A percentile compares a stretch with the other conserved stretches of the same genome.
These are phyloP conservation scores for Umbellularia californica DNA, from an alignment of 164 flowering plant species.

Conservation along the genomic window DNA sequence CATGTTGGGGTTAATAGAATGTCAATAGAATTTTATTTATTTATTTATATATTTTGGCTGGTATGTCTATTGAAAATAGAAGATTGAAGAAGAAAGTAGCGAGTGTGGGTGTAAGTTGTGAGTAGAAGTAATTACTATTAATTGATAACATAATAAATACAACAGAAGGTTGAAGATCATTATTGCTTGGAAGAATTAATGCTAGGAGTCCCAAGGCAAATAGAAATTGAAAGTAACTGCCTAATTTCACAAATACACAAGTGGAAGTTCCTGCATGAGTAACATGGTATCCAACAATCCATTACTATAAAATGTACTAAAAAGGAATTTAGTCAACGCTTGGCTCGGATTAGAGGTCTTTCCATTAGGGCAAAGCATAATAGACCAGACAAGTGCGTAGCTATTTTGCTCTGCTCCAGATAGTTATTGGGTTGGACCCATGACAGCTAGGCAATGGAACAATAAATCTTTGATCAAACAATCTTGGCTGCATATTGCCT, in stretches of 20 bases:
- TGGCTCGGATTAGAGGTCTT: background rate
- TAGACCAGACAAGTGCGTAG: background rate
- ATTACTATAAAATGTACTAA: background rate
- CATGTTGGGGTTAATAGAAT: conserved; percentile 18
- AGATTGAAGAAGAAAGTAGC: too few relatives aligned
- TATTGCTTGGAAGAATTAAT: background rate
- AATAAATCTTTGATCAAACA: background rate
- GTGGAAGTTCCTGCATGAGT: background rate
- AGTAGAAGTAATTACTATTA: too few relatives aligned
- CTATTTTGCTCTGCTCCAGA: background rate
- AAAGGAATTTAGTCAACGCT: background rate
- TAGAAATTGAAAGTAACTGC: too few relatives aligned
- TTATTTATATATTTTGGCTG: too few relatives aligned
- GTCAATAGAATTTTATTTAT: background rate
- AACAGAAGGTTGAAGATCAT: background rate
- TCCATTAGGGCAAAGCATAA: background rate
- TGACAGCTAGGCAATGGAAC: background rate
- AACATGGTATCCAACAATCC: background rate
- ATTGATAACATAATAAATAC: too few relatives aligned
- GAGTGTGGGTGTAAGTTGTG: too few relatives aligned
- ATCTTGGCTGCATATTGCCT: background rate
- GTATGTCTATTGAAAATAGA: too few relatives aligned
- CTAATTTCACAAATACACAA: too few relatives aligned
- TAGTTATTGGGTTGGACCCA: background rate
- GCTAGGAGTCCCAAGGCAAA: too few relatives aligned